Evolutionary conservation across 1,139 yeast genomes (phyloP), one percentile per base, ranked within the genome.

Genomic region (Magnusiomyces ingens): DNA sequence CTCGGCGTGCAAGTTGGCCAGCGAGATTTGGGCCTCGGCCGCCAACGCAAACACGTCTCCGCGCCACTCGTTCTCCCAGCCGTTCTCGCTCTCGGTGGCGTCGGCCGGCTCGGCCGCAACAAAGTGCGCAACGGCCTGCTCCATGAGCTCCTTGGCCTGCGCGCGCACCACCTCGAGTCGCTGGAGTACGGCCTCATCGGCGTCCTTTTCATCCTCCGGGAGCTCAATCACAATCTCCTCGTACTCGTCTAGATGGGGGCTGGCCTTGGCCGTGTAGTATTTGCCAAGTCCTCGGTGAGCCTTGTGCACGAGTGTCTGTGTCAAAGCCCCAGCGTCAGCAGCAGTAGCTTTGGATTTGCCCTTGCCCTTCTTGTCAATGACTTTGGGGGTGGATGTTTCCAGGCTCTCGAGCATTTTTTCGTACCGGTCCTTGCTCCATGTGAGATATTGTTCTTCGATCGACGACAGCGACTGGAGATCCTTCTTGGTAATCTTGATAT

Each of bases 1-100:
- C 41, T 84, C 90, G 45, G 79, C 71, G 11, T 35, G 22, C 55
- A 89, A 66, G 64, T 90, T 90, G 10, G 91, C 97, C 60, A 87
- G 72, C 13, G 85, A 79, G 40, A 91, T 86, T 65, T 81, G 75
- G 0, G 95, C 91, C 67, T 93, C 98, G 1, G 96, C 96, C 46
- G 85, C 60, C 49, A 79, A 79, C 5, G 83, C 96, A 85, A 93
- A 85, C 8, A 85, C 75, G 56, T 84, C 85, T 0, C 95, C 95
- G 41, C 84, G 88, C 51, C 84, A 88, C 35, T 80, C 81, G 52
- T 82, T 80, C 66, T 83, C 80, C 0, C 90, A 84, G 56, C 73
- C 70, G 55, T 75, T 70, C 54, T 45, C 41, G 19, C 21, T 37
- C 36, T 32, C 95, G 21, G 35, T 29, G 42, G 84, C 88, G 51